Evolutionary conservation across 2,329 filamentous ascomycete species (phyloP).

Genomic region (Talaromyces albobiverticillius): DNA sequence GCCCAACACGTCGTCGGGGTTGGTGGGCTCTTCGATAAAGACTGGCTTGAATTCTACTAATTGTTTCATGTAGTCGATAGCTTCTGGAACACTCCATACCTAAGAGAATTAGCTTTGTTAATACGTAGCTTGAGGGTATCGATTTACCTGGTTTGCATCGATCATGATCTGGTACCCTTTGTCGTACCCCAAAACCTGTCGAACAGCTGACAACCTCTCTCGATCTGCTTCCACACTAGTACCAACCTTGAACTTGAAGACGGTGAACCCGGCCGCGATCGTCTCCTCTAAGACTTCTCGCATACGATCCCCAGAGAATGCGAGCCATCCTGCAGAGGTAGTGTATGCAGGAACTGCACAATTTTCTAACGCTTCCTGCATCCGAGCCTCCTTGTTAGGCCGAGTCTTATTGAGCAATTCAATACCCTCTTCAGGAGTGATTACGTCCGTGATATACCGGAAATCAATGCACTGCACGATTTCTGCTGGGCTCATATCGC

Average conservation of each 20-base stretch:
- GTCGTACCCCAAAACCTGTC: conserved; percentile 78
- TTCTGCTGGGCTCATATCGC: conserved; percentile 85
- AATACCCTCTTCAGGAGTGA: conserved; percentile 80
- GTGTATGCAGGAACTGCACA: conserved; percentile 82
- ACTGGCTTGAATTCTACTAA: conserved; percentile 75
- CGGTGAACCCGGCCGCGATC: conserved; percentile 69
- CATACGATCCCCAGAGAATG: conserved; percentile 86
- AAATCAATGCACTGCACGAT: conserved; percentile 88
- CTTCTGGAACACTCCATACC: conserved; percentile 85
- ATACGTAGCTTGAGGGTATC: no score
- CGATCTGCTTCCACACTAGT: conserved; percentile 68
- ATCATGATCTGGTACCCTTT: conserved; percentile 83
- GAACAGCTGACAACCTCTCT: conserved; percentile 67
- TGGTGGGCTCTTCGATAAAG: conserved; percentile 94
- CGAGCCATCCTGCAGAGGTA: conserved; percentile 87
- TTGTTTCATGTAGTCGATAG: conserved; percentile 79
- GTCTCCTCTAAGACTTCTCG: conserved; percentile 70
- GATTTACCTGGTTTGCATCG: conserved; percentile 76
- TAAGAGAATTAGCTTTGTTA: conserved; percentile 18
- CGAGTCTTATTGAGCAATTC: conserved; percentile 65
- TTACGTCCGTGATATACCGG: conserved; percentile 88
- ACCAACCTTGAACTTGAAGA: conserved; percentile 92
- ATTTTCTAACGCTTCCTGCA: conserved; percentile 69
- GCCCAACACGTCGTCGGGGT: conserved; percentile 82
- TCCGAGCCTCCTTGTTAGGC: conserved; percentile 64